phyloP scores from a whole-genome alignment of 257 asterid species.

The Echites panduratus region DNA sequence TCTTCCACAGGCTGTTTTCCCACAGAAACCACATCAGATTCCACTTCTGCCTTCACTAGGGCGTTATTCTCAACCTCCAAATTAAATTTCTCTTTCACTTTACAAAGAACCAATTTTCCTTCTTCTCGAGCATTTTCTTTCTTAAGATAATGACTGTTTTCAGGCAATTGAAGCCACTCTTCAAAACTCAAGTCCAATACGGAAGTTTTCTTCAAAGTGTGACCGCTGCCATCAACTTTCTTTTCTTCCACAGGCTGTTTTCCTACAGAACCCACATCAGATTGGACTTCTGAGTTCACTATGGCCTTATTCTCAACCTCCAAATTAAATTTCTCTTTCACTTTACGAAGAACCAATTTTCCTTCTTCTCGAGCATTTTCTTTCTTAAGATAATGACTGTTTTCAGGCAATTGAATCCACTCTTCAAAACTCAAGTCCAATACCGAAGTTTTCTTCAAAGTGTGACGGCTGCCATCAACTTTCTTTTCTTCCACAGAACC shows the following conservation, averaged over 20 bases:
- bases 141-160: not conserved
- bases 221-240: conserved; percentile 5
- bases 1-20: no score
- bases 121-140: conserved; percentile 3
- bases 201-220: not conserved
- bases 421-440: conserved; percentile 18
- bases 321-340: conserved; percentile 15
- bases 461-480: conserved; percentile 6
- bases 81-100: conserved; percentile 23
- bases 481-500: conserved; percentile 5
- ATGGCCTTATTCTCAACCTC: conserved; percentile 3
- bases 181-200: conserved; percentile 16
- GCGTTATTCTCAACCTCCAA: conserved; percentile 1
- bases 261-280: no score
- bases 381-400: not conserved
- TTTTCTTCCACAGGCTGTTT: conserved; percentile 5
- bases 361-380: conserved; percentile 5
- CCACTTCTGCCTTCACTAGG: conserved; percentile 3
- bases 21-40: no score
- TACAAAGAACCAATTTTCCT: not conserved
- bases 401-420: conserved; percentile 23
- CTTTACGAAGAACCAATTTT: conserved; percentile 5
- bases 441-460: not conserved
- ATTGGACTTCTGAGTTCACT: not conserved
- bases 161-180: conserved; percentile 23